These are phyloP conservation scores for Dioscorea zingiberensis DNA, from an alignment of 106 monocot species.

Conservation along the genomic window DNA sequence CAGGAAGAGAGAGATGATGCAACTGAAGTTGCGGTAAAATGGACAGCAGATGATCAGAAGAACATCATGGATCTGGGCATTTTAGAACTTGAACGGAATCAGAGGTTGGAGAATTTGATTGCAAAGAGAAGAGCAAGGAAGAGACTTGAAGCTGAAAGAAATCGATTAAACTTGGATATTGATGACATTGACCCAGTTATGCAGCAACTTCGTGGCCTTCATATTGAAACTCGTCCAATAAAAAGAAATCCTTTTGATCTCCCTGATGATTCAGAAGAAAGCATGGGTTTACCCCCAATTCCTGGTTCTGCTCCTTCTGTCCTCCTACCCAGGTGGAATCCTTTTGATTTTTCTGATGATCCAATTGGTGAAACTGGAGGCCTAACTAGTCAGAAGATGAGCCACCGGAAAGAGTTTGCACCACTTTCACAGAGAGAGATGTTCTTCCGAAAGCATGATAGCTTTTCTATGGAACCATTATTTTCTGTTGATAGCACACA, in stretches of 20 bases:
- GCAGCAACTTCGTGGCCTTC: conserved; percentile 27
- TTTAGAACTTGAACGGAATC: conserved; percentile 72
- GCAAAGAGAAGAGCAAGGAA: conserved; percentile 65
- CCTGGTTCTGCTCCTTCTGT: conserved; percentile 74
- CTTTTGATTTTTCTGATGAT: conserved; percentile 54
- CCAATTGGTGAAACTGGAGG: conserved; percentile 12
- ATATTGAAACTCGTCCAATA: conserved; percentile 46
- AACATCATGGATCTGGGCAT: conserved; percentile 63
- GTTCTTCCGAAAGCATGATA: conserved; percentile 42
- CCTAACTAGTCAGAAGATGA: conserved; percentile 10
- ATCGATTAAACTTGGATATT: conserved; percentile 56
- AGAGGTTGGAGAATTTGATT: conserved; percentile 64
- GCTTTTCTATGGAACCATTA: conserved; percentile 29
- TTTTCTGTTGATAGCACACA: conserved; percentile 27
- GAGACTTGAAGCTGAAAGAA: conserved; percentile 38
- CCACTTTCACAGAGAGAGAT: conserved; percentile 20
- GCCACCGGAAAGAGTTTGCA: conserved; percentile 11
- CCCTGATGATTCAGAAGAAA: conserved; percentile 52
- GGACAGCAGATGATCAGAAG: conserved; percentile 91
- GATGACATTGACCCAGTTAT: conserved; percentile 30
- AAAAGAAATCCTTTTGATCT: conserved; percentile 72
- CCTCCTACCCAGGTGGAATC: conserved; percentile 39
- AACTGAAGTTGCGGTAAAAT: conserved; percentile 37
- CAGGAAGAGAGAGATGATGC: conserved; percentile 40
- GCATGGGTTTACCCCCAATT: conserved; percentile 33